These are phyloP conservation scores for Polytolypa hystricis DNA, from an alignment of 2,329 filamentous ascomycete genomes.

Conservation along the genomic window DNA sequence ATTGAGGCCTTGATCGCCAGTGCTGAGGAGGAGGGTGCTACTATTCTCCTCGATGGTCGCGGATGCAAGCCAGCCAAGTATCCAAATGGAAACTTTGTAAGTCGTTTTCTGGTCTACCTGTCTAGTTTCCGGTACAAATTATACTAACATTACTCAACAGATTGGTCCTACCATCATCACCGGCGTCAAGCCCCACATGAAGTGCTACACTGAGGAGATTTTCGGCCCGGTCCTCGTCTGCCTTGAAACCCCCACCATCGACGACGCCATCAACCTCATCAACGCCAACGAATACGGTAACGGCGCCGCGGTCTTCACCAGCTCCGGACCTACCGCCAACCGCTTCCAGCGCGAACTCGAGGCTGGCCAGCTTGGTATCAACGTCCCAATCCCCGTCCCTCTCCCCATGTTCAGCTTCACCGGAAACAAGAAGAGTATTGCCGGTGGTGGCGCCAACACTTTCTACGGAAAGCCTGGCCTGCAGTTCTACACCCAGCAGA, in stretches of 20 bases:
- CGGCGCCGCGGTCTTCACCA: conserved; percentile 55
- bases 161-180: conserved; percentile 55
- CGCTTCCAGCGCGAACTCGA: conserved; percentile 56
- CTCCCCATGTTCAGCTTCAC: conserved; percentile 55
- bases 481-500: conserved; percentile 92
- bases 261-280: conserved; percentile 53
- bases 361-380: conserved; percentile 56
- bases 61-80: conserved; percentile 52
- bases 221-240: conserved; percentile 57
- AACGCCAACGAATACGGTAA: conserved; percentile 59
- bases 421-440: conserved; percentile 77
- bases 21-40: conserved; percentile 53
- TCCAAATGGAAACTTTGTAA: conserved; percentile 55
- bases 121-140: background rate
- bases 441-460: conserved; percentile 81
- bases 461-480: conserved; percentile 92
- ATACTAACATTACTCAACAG: conserved; percentile 20
- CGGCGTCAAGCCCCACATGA: conserved; percentile 54
- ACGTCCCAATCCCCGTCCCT: conserved; percentile 54
- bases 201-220: conserved; percentile 56
- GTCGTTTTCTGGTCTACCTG: conserved; percentile 28
- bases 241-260: conserved; percentile 47
- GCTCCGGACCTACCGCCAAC: conserved; percentile 48
- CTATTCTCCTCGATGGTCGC: conserved; percentile 51
- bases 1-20: conserved; percentile 51